Evolutionary conservation across 192 early-diverging fungal genomes (phyloP), one percentile per base, ranked within the genome.

Genomic region (Podila clonocystis): DNA sequence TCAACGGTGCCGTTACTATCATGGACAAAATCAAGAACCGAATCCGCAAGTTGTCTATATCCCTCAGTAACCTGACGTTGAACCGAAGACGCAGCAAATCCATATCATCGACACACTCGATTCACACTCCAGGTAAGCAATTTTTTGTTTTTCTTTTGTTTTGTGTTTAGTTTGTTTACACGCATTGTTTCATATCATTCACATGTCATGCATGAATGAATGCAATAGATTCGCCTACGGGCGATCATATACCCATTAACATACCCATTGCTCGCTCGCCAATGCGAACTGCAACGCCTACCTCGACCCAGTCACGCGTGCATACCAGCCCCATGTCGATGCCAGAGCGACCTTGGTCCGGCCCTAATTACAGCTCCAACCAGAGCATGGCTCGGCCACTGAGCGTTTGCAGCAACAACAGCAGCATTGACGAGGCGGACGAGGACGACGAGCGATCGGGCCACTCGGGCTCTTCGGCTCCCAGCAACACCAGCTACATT

Each of bases 1-100:
- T 97, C 6, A 89, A 90, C 29, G 73, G 86, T 13, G 90, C 93
- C 13, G 85, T 92, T 3, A 90, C 89, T 3, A 73, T 92, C 13
- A 91, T 91, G 66, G 92, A 92, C 74, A 84, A 73, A 33, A 71
- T 84, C 45, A 83, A 82, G 55, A 83, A 38, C 63, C 80, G 83
- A 13, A 82, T 86, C 49, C 85, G 85, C 15, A 82, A 82, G 24
- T 62, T 86, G 12, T 86, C 85, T 6, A 58, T 83, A 19, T 86
- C 85, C 4, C 68, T 86, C 11, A 79, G 62, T 24, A 83, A 86
- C 52, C 65, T 86, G 34, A 75, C 76, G 3, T 45, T 75, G 15
- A 69, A 69, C 24, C 77, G 77, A 3, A 50, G 77, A 34, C 67
- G 77, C 41, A 80, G 77, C 17, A 73, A 73, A 61, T 80, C 75